Base-by-base conservation (phyloP, 345 rosid genomes). In the Stellera chamaejasme region DNA sequence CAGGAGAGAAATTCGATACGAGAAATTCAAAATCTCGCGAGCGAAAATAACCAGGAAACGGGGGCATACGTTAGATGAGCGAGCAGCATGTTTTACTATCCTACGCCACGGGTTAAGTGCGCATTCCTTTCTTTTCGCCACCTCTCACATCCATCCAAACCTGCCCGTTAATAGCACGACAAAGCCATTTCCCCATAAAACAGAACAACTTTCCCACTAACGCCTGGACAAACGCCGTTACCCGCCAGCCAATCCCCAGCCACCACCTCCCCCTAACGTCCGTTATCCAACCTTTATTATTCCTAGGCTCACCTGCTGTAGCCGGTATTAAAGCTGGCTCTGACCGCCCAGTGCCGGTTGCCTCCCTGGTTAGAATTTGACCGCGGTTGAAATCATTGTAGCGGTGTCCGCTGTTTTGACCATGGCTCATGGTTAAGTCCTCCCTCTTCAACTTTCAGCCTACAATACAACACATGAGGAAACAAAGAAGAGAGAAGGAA, bases 131-230 rank as follows among this genome's bases (percentile, higher is more conserved):
- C 11, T 43, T 19, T 2, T 47, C 43, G 7, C 43, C 14, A 13
- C 25, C 50, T 5, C 62, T 68, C 65, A 39, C 71, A 51, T 59
- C 78, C 75, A 66, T 72, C 77, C 66, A 72, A 72, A 75, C 83
- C 74, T 84, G 88, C 88, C 77, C 68, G 95, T 83, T 78, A 61
- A 76, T 71, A 69, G 87, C 83, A 77, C 85, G 87, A 82, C 90
- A 84, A 75, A 59, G 66, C 77, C 80, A 73, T 62, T 84, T 76
- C 74, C 80, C 83, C 70, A 62, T 74, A 78, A 76, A 75, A 73
- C 79, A 71, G 73, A 73, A 81, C 81, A 78, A 52, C 80, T 77
- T 80, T 73, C 73, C 70, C 73, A 59, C 63, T 59, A 58, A 75
- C 78, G 80, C 63, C 74, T 59, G 56, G 59, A 58, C 66, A 71